Evolutionary conservation across 225 moss, liverwort and hornwort species (phyloP), one percentile per base, ranked within the genome.

Genomic region (Sphagnum tenellum): DNA sequence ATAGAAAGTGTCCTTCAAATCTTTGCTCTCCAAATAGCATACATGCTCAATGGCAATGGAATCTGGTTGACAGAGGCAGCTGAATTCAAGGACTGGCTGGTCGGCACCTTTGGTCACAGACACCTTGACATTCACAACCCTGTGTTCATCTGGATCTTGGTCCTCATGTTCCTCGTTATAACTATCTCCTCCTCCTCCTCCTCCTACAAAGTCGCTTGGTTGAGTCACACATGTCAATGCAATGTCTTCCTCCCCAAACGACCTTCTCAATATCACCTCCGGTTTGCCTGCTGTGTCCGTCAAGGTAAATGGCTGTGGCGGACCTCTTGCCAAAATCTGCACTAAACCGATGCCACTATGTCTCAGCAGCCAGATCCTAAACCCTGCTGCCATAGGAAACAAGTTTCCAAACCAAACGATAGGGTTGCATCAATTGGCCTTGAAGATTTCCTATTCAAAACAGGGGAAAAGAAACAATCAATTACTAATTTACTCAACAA

Each of bases 221-320:
- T 83, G 83, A 74, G 74, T 79, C 13, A 83, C 69, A 56, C 79
- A 79, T 11, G 83, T 77, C n/a, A 83, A 76, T 11, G 83, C 79
- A 14, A 83, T 79, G 48, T 83, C 83, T 67, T 83, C 83, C 50
- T 60, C 48, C 55, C 77, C 77, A 58, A 69, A 79, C 44, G 79
- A 65, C 46, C 83, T 69, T 6, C 83, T 73, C n/a, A 83, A 46
- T 44, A 83, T 83, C 45, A 83, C 52, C 57, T 79, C 79, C 3
- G 76, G 73, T 46, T 72, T 71, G 14, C 83, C 79, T n/a, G 9
- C 66, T 51, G 66, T 83, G 61, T 83, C 83, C 2, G 77, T 79
- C 52, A 83, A 52, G 7, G 73, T 70, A 76, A 79, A 83, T 6
- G 79, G 79, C 71, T 72, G 72, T 4, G 83, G 83, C 9, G 83